Evolutionary conservation across 805 yeast genomes (phyloP).

Genomic region (Maudiozyma turicensis): DNA sequence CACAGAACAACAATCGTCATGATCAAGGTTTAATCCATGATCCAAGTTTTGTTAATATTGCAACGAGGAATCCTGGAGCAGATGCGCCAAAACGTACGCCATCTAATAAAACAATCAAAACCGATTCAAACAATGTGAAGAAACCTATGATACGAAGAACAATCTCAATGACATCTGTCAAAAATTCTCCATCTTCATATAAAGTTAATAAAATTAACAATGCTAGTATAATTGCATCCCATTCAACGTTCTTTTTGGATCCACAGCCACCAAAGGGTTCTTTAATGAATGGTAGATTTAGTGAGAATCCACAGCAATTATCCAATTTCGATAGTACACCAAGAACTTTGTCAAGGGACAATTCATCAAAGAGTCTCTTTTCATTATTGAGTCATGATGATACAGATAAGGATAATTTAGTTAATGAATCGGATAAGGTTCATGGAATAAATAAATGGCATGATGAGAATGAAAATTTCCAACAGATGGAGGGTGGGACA

Average conservation of each 20-base stretch:
- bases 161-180: constrained; percentile 12
- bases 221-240: constrained; percentile 6
- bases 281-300: constrained; percentile 27
- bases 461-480: neutral
- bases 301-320: constrained; percentile 24
- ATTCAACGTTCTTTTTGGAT: constrained; percentile 25
- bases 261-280: constrained; percentile 24
- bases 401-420: too few relatives aligned
- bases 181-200: neutral
- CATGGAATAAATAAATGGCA: neutral
- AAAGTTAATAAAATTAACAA: constrained; percentile 3
- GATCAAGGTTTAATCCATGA: neutral
- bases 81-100: neutral
- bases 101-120: neutral
- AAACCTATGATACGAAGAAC: constrained; percentile 22
- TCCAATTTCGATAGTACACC: constrained; percentile 25
- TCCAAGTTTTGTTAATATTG: neutral
- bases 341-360: constrained; percentile 18
- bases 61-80: neutral
- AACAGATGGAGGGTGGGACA: neutral
- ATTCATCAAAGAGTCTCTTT: constrained; percentile 6
- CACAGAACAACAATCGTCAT: too few relatives aligned
- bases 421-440: too few relatives aligned
- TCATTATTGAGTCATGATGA: neutral
- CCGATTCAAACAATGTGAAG: neutral